Base-by-base conservation (phyloP, 352 stramenopile genomes). In the Phytophthora agathidicida region DNA sequence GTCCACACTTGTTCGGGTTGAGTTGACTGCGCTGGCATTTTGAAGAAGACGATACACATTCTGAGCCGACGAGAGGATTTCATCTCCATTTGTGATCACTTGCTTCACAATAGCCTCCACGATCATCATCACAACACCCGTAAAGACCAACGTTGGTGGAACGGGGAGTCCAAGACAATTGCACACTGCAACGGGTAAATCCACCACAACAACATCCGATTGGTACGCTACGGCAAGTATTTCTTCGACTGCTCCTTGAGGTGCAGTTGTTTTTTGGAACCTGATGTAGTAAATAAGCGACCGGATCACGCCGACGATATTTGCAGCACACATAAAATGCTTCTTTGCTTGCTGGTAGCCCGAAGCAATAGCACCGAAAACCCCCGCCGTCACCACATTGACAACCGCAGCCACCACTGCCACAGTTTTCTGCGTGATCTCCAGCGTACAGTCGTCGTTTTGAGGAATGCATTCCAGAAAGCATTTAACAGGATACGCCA, bases 401-500 rank as follows among this genome's bases (percentile, higher is more conserved):
- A 83, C 35, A 6, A 64, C 58, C 2, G 51, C 53, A 3, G 60
- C 54, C 2, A 72, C 72, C 1, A 83, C 70, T 1, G 62, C 42
- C 2, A 32, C 51, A 5, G 66, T 53, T 47, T 83, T 80, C 5
- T 47, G 36, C 7, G 71, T 17, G 4, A 77, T 64, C 32, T 75
- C 69, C 8, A 64, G 44, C 2, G 63, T 66, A 44, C 73, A 88
- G 50, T 86, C 75, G 19, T 73, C 62, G 53, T 84, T 88, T 52
- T 84, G 73, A n/a, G 70, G 78, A 35, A 88, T 68, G 30, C 76
- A 89, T 36, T 87, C 74, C 56, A 81, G 48, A n/a, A 56, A 75
- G 32, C 79, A 89, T n/a, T 69, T 42, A 2, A 88, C 67, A 0
- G 78, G 78, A 38, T 85, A 88, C 13, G 75, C 58, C 13, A 88